Evolutionary conservation across 768 basidiomycete species (phyloP).

Genomic region (Roridomyces roridus): DNA sequence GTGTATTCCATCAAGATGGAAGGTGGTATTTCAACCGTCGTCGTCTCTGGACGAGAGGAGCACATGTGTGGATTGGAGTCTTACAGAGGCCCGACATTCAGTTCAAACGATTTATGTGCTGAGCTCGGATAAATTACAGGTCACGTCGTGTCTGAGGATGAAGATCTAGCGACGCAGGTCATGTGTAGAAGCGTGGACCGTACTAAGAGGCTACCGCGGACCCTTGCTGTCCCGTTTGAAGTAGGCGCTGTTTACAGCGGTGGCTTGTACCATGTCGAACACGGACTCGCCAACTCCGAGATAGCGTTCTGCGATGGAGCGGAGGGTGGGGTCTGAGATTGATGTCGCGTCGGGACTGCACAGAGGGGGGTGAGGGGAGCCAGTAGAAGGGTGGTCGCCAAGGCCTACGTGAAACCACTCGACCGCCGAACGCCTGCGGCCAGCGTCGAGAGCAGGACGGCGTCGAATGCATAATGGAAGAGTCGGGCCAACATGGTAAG

Average conservation of each 20-base stretch:
- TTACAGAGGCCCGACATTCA: not conserved
- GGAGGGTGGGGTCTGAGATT: slow-evolving; percentile 80
- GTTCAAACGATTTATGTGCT: not conserved
- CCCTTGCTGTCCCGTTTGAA: slow-evolving; percentile 65
- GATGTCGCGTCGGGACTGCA: slow-evolving; percentile 66
- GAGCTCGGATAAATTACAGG: slow-evolving; percentile 22
- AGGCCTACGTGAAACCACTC: slow-evolving; percentile 86
- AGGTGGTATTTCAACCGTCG: slow-evolving; percentile 4
- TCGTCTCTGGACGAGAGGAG: too few species aligned
- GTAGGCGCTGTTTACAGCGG: slow-evolving; percentile 86
- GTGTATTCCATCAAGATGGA: slow-evolving; percentile 12
- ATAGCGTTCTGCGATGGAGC: slow-evolving; percentile 80
- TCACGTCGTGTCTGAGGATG: not conserved
- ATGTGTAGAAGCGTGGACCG: not conserved
- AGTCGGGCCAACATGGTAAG: slow-evolving; percentile 41
- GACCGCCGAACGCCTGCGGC: slow-evolving; percentile 90
- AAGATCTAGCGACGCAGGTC: not conserved
- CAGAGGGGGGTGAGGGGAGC: not conserved
- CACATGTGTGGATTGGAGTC: not conserved
- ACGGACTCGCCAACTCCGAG: slow-evolving; percentile 87
- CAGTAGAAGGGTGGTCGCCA: not conserved
- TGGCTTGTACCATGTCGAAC: slow-evolving; percentile 84
- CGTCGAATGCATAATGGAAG: slow-evolving; percentile 84
- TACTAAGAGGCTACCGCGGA: slow-evolving; percentile 34
- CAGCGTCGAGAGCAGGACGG: slow-evolving; percentile 85